Base-by-base conservation (phyloP, 192 early-diverging fungal genomes). In the Radiomyces spectabilis region DNA sequence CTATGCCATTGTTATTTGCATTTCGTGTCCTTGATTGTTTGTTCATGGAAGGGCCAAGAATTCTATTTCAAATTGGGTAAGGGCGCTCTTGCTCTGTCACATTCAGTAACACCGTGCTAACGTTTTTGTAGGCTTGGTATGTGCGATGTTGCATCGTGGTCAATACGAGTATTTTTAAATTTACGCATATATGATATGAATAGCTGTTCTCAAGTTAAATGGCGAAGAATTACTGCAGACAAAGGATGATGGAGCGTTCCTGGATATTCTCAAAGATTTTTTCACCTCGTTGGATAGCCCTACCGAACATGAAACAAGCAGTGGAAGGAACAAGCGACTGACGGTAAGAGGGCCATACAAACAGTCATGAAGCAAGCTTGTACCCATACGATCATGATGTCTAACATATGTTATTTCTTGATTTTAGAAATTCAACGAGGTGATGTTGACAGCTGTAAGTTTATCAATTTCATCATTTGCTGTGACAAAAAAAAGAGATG, bases 41-140 rank as follows among this genome's bases (percentile, higher is more conserved):
- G 57, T 97, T 97, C 70, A 83, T 97, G 79, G 94, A 99, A 55
- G 97, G 95, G 0, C 94, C 95, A 6, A 87, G 86, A 55, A 79
- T 98, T n/a, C 76, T 98, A 30, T 98, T 98, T 67, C 95, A 54
- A 42, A 41, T 54, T 30, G 52, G 52, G 50, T 51, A 51, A 51
- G 2, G 30, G 51, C 51, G 46, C 9, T 18, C n/a, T 15, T 26
- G 15, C 10, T 19, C n/a, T 21, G 8, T n/a, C 19, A 30, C 0
- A 49, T 2, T 35, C 15, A 6, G 18, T 19, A 13, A 26, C 5
- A 5, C 22, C 7, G 31, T 29, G 19, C 25, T 21, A n/a, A 18
- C 19, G 22, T 16, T 35, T 24, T 26, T n/a, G 21, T 48, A 29
- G 25, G 15, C 25, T 26, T 51, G 13, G n/a, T n/a, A n/a, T n/a